phyloP scores from a whole-genome alignment of 192 early-diverging fungal species.

The Coemansia erecta region DNA sequence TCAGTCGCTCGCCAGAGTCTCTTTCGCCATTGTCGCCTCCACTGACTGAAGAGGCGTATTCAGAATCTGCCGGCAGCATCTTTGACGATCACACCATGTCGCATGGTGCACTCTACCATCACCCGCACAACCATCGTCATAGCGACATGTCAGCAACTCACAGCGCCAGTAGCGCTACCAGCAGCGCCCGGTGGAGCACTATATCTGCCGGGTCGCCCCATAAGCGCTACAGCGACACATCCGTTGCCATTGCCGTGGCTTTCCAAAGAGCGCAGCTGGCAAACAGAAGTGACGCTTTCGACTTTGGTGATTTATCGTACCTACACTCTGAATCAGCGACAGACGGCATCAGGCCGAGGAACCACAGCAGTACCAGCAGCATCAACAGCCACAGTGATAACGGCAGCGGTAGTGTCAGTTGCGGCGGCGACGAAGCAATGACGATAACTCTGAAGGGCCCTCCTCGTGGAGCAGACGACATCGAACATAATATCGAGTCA shows the following conservation, averaged over 20 bases:
- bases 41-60: constrained; percentile 9
- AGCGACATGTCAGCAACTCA: constrained; percentile 1
- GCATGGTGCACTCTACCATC: constrained; percentile 3
- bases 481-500: neutral
- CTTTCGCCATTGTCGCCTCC: constrained; percentile 2
- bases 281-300: neutral
- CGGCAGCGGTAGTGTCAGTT: constrained; percentile 3
- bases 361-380: neutral
- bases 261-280: constrained; percentile 32
- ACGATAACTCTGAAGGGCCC: constrained; percentile 49
- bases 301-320: constrained; percentile 1
- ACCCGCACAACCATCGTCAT: constrained; percentile 2
- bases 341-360: neutral
- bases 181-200: constrained; percentile 38
- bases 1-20: neutral
- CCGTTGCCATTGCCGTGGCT: constrained; percentile 40
- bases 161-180: constrained; percentile 17
- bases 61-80: neutral
- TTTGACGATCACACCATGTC: too few species aligned
- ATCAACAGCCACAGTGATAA: constrained; percentile 1
- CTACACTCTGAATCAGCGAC: too few species aligned
- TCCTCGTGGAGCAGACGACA: constrained; percentile 8
- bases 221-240: constrained; percentile 41
- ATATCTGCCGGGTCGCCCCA: constrained; percentile 37
- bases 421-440: constrained; percentile 30